Evolutionary conservation across 2,329 filamentous ascomycete genomes (phyloP).

Genomic region (Fusarium sp.): DNA sequence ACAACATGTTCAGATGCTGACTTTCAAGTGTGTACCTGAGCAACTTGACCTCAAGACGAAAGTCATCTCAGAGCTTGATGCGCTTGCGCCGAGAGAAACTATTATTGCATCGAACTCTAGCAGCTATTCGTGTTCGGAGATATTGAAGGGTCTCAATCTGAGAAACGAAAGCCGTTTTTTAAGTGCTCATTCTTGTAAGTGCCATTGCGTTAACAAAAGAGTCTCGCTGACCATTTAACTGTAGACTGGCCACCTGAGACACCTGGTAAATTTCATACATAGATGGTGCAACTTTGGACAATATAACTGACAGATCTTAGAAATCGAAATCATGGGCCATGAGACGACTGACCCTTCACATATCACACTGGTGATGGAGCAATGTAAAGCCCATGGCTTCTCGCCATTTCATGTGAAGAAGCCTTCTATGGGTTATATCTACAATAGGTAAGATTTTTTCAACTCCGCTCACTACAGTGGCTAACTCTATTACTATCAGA

Average conservation of each 20-base stretch:
- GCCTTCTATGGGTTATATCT: slow-evolving; percentile 48
- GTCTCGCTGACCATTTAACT: neutral
- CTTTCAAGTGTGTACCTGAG: slow-evolving; percentile 56
- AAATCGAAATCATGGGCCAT: slow-evolving; percentile 50
- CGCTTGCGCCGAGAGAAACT: slow-evolving; percentile 47
- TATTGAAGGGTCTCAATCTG: slow-evolving; percentile 51
- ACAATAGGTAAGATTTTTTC: slow-evolving; percentile 41
- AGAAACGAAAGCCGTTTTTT: slow-evolving; percentile 51
- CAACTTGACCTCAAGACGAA: slow-evolving; percentile 53
- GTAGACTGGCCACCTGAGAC: slow-evolving; percentile 50
- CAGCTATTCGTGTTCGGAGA: slow-evolving; percentile 57
- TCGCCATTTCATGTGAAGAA: slow-evolving; percentile 46
- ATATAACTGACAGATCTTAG: neutral
- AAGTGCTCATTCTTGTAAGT: slow-evolving; percentile 58
- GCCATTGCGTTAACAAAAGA: accelerated
- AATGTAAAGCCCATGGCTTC: slow-evolving; percentile 45
- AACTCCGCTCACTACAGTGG: accelerated
- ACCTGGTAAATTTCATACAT: slow-evolving; percentile 24
- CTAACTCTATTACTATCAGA: slow-evolving; percentile 16
- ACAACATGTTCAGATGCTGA: neutral
- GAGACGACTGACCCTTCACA: slow-evolving; percentile 35
- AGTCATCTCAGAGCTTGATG: slow-evolving; percentile 54
- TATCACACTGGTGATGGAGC: slow-evolving; percentile 41
- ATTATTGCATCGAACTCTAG: slow-evolving; percentile 61
- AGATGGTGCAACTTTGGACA: accelerated